Evolutionary conservation across 2,329 filamentous ascomycete genomes (phyloP), one percentile per base, ranked within the genome.

Genomic region (Scedosporium apiospermum): DNA sequence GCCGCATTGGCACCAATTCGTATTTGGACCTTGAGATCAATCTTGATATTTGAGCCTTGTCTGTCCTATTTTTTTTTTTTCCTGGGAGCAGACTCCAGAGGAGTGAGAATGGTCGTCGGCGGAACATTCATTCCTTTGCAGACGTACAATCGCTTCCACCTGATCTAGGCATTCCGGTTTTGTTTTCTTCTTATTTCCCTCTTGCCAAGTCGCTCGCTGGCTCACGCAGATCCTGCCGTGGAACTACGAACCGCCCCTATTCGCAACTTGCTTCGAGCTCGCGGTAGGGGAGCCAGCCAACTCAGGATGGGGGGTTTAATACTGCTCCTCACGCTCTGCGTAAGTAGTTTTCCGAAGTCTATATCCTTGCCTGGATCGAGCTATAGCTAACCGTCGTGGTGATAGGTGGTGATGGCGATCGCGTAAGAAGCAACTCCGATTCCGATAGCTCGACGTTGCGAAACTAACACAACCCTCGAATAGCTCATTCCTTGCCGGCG

Each of bases 401-500:
- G 60, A 62, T 63, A 82, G 80, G 75, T 80, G 71, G 78, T 85
- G 65, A 85, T 85, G 83, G 81, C 82, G 65, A 68, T 84, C 70
- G 80, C 82, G 82, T 85, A 80, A 65, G 81, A 61, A 30, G 30
- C 58, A 67, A 63, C 57, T 26, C 18, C 12, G 21, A n/a, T 14
- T 26, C 14, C 38, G 34, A 23, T 16, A 42, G 18, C 26, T 16
- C 41, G 21, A 58, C 49, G 58, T 60, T 63, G 59, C 58, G 65
- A 65, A 61, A 68, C 64, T 69, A 49, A 46, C 64, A 58, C 21
- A 64, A 58, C 64, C 68, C 62, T 63, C 63, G 51, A 57, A 68
- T 73, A 97, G 93, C 70, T 98, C 95, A 64, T 97, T 98, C 74
- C 83, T 96, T 63, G 93, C 93, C 68, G 95, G 95, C 75, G 89